Conservation (phyloP, 192 early-diverging fungal genomes). For the Coemansia sp. region DNA sequence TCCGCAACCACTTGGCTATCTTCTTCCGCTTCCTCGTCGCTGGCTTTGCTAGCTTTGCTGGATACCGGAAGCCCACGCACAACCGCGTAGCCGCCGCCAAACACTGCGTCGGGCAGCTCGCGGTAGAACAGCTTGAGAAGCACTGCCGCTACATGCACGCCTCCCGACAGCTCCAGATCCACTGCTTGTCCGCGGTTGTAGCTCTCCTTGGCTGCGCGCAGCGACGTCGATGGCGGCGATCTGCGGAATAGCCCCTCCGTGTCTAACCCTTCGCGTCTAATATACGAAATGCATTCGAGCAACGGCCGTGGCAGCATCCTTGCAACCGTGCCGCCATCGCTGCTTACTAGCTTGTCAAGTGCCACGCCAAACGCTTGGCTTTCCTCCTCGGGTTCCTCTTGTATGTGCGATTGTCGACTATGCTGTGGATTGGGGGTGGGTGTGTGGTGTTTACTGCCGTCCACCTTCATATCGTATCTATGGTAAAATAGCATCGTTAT, state of each 20-base stretch:
- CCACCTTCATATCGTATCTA: slow-evolving; percentile 41
- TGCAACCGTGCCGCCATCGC: slow-evolving; percentile 38
- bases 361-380: slow-evolving; percentile 69
- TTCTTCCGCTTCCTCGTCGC: not conserved
- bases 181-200: slow-evolving; percentile 51
- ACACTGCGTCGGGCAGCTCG: slow-evolving; percentile 74
- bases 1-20: slow-evolving; percentile 16
- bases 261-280: slow-evolving; percentile 66
- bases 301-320: slow-evolving; percentile 71
- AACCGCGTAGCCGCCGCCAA: slow-evolving; percentile 61
- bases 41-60: not conserved
- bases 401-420: not conserved
- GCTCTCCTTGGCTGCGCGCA: slow-evolving; percentile 58
- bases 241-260: slow-evolving; percentile 87
- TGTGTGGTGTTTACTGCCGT: slow-evolving; percentile 7
- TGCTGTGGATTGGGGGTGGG: not conserved
- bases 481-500: slow-evolving; percentile 14
- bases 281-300: slow-evolving; percentile 68
- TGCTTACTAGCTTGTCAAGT: slow-evolving; percentile 64
- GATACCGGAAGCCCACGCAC: slow-evolving; percentile 48
- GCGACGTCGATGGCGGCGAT: slow-evolving; percentile 70
- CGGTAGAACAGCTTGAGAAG: slow-evolving; percentile 83
- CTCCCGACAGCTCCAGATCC: slow-evolving; percentile 60
- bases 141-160: slow-evolving; percentile 79
- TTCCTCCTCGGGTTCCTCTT: not conserved